Evolutionary conservation across 768 basidiomycete genomes (phyloP).

Genomic region (Hypholoma fasciculare): DNA sequence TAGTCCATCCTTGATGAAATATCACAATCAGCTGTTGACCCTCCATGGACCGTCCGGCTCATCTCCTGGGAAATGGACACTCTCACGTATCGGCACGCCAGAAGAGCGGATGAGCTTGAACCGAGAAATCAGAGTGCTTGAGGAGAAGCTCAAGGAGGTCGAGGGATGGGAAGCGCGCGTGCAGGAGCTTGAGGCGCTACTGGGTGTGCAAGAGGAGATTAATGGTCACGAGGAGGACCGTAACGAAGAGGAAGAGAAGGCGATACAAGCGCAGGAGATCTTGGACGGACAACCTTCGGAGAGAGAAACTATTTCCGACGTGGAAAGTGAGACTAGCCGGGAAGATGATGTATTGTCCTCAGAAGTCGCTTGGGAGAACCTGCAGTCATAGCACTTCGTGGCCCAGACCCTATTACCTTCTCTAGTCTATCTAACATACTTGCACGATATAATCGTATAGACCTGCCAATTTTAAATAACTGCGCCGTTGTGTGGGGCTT

Average conservation of each 20-base stretch:
- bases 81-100: conserved; percentile 68
- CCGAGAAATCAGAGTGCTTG: conserved; percentile 68
- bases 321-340: not conserved
- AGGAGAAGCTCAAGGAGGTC: conserved; percentile 69
- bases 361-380: conserved; percentile 3
- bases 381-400: conserved; percentile 25
- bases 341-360: not conserved
- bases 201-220: conserved; percentile 37
- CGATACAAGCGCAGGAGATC: not conserved
- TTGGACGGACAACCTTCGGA: not conserved
- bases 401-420: not conserved
- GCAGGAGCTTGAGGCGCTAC: conserved; percentile 57
- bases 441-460: no score
- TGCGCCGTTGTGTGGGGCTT: no score
- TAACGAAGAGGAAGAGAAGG: conserved; percentile 8
- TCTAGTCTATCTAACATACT: not conserved
- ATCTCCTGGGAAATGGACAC: conserved; percentile 67
- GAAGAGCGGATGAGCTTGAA: conserved; percentile 77
- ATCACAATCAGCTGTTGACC: conserved; percentile 86
- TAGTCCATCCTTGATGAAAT: conserved; percentile 84
- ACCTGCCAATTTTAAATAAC: no score
- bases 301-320: conserved; percentile 21
- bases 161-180: conserved; percentile 71
- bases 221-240: conserved; percentile 8
- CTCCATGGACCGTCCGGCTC: conserved; percentile 57